Conservation (phyloP, 106 monocot species). For the Gastrodia elata region DNA sequence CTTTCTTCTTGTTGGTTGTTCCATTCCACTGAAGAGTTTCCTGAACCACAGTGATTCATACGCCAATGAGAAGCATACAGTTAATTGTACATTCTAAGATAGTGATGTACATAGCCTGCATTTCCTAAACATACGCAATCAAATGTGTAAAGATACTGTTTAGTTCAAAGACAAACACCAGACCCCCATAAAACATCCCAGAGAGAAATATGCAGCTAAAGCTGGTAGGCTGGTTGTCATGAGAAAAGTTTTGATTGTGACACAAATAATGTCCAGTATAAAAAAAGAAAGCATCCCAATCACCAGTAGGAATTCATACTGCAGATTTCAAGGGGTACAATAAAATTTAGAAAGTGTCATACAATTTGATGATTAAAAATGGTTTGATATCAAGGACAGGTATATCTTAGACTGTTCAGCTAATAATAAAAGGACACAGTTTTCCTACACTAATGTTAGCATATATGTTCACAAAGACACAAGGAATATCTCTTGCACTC, state of each 20-base stretch:
- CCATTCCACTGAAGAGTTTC: slow-evolving; percentile 75
- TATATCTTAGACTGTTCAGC: no score
- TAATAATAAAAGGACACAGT: no score
- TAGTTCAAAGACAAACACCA: no score
- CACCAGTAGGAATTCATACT: neutral
- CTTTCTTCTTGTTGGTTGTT: slow-evolving; percentile 74
- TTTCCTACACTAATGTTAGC: no score
- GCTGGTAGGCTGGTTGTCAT: no score
- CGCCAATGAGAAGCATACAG: neutral
- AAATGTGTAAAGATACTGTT: neutral
- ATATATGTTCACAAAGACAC: no score
- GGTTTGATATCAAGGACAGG: no score
- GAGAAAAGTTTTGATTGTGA: neutral
- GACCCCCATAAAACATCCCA: no score
- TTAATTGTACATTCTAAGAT: neutral
- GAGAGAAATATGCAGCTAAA: no score
- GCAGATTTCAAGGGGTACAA: neutral
- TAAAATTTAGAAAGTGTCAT: no score
- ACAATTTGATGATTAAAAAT: no score
- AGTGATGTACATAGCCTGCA: neutral
- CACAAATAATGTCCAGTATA: neutral
- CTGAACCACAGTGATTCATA: slow-evolving; percentile 18
- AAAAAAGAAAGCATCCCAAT: neutral
- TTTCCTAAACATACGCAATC: neutral
- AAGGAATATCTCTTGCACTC: no score